Conservation (phyloP, 1,284 basidiomycete genomes). For the Trichosporon sp. region DNA sequence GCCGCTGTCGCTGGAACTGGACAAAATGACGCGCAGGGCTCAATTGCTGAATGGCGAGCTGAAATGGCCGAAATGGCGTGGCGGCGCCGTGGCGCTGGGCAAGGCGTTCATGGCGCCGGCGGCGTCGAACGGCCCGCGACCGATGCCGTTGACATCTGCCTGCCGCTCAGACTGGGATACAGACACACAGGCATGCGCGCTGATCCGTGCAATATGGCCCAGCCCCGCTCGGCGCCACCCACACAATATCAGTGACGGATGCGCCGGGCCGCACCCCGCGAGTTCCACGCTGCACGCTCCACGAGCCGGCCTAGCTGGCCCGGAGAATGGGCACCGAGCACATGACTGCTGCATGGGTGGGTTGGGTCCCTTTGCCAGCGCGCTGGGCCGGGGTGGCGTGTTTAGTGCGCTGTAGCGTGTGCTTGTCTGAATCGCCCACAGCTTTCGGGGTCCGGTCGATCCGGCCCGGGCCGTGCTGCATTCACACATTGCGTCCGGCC, state of each 20-base stretch:
- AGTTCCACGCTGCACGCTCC: neutral
- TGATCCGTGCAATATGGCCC: neutral
- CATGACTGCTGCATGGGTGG: neutral
- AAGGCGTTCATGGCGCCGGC: neutral
- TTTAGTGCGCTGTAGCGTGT: neutral
- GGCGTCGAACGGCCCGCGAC: neutral
- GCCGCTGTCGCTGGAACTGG: neutral
- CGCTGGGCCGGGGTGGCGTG: neutral
- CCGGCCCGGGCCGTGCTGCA: neutral
- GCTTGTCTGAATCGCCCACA: neutral
- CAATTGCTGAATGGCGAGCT: neutral
- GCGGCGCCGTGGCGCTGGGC: neutral
- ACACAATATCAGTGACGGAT: neutral
- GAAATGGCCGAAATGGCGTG: neutral
- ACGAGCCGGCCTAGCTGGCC: too few relatives aligned
- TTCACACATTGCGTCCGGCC: neutral
- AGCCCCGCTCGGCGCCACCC: neutral
- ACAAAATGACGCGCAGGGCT: neutral
- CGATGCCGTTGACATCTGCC: neutral
- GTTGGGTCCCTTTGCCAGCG: too few relatives aligned
- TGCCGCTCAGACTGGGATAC: neutral
- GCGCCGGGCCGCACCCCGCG: neutral
- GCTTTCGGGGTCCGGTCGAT: neutral
- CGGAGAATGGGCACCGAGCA: neutral
- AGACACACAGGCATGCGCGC: too few relatives aligned